Conservation (phyloP, 192 early-diverging fungal genomes). For the Dissophora globulifera region DNA sequence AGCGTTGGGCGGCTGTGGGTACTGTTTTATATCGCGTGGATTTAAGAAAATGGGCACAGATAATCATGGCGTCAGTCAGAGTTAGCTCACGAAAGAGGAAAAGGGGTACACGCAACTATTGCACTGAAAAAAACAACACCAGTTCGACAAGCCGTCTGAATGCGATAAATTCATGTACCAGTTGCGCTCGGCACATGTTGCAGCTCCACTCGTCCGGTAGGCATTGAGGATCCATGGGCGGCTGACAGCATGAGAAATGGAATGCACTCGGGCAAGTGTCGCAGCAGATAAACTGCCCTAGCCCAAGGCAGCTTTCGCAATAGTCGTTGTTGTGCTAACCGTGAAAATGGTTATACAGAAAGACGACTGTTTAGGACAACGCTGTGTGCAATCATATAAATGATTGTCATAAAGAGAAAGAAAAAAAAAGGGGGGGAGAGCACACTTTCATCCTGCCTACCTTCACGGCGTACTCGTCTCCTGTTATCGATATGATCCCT, state of each 20-base stretch:
- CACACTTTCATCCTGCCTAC: not conserved
- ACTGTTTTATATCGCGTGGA: not conserved
- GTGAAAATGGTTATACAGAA: no score
- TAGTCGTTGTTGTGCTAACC: constrained; percentile 47
- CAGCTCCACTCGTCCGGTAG: constrained; percentile 55
- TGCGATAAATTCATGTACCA: not conserved
- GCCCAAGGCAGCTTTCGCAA: constrained; percentile 50
- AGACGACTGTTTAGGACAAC: no score
- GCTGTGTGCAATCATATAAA: not conserved
- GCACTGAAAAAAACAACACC: no score
- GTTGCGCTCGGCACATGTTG: constrained; percentile 36
- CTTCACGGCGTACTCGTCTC: constrained; percentile 23
- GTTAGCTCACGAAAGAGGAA: not conserved
- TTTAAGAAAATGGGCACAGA: no score
- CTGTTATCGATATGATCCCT: constrained; percentile 12
- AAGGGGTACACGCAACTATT: no score
- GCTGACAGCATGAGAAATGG: constrained; percentile 57
- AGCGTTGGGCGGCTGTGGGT: constrained; percentile 9
- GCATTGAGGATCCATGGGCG: constrained; percentile 47
- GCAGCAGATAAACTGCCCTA: constrained; percentile 55
- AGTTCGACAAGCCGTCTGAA: no score
- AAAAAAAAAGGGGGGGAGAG: not conserved
- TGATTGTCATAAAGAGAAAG: not conserved
- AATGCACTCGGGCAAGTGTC: constrained; percentile 58
- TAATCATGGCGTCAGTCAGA: no score